Percentiles rank a stretch among this genome's conserved stretches.
Conservation (phyloP, 208 protist species). For the Leptomonas seymouri region DNA sequence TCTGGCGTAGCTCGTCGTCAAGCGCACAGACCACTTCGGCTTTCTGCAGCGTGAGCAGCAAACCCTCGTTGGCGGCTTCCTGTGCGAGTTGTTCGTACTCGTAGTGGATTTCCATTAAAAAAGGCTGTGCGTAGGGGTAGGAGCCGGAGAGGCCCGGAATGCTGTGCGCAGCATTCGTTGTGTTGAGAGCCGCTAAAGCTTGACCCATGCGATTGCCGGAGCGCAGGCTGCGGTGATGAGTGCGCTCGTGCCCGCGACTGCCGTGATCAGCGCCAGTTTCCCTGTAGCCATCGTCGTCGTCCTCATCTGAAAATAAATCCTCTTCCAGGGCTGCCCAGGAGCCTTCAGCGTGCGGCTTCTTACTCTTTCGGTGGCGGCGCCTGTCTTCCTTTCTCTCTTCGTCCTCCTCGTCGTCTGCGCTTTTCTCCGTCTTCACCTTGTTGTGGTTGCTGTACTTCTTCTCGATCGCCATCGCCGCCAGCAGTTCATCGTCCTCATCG, state of each 20-base stretch:
- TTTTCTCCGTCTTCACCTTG: conserved; percentile 13
- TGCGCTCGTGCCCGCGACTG: not conserved
- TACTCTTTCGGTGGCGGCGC: not conserved
- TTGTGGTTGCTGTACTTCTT: not conserved
- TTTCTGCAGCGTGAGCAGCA: conserved; percentile 54
- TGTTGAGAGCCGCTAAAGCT: conserved; percentile 27
- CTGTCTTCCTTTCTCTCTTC: not conserved
- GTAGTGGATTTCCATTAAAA: conserved; percentile 63
- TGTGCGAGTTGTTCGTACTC: conserved; percentile 43
- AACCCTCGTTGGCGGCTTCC: conserved; percentile 39
- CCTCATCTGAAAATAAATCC: conserved; percentile 25
- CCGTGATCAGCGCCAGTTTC: not conserved
- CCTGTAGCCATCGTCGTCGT: conserved; percentile 8
- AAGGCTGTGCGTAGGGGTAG: conserved; percentile 43
- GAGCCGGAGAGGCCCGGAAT: conserved; percentile 14
- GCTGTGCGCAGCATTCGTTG: not conserved
- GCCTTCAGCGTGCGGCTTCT: conserved; percentile 3
- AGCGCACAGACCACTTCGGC: conserved; percentile 50
- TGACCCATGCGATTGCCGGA: conserved; percentile 28
- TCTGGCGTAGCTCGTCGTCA: conserved; percentile 38
- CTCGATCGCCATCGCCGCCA: conserved; percentile 19
- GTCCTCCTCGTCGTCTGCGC: not conserved
- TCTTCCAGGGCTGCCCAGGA: conserved; percentile 28
- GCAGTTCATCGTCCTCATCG: conserved; percentile 14
- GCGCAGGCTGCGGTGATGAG: conserved; percentile 4